phyloP scores from a whole-genome alignment of 164 flowering plant species.

The Chimonanthus praecox region DNA sequence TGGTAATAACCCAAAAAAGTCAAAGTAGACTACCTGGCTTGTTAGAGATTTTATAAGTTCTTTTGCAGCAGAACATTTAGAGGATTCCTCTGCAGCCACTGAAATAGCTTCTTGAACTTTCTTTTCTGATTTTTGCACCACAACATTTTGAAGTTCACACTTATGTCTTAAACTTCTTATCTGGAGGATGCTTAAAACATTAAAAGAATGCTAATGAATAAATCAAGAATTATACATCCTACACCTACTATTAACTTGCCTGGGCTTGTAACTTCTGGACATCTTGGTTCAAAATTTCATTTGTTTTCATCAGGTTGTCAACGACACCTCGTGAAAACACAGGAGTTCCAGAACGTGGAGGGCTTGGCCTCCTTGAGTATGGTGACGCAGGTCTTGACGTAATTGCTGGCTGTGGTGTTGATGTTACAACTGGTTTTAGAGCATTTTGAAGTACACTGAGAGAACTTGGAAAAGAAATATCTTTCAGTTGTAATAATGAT shows the following conservation, averaged over 20 bases:
- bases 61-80: slow-evolving; percentile 35
- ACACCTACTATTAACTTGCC: slow-evolving; percentile 22
- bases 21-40: slow-evolving; percentile 44
- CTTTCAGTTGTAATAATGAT: slow-evolving; percentile 47
- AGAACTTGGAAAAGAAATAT: slow-evolving; percentile 55
- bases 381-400: slow-evolving; percentile 60
- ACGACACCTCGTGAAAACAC: slow-evolving; percentile 56
- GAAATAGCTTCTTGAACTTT: slow-evolving; percentile 39
- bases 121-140: slow-evolving; percentile 43
- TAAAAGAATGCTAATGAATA: neutral
- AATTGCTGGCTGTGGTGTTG: slow-evolving; percentile 21
- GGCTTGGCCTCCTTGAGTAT: slow-evolving; percentile 68
- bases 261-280: slow-evolving; percentile 57
- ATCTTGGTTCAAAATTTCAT: slow-evolving; percentile 70
- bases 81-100: slow-evolving; percentile 44
- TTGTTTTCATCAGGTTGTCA: slow-evolving; percentile 68
- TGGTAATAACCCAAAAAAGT: no score
- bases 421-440: slow-evolving; percentile 31
- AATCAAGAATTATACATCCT: neutral
- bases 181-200: slow-evolving; percentile 25
- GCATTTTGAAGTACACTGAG: slow-evolving; percentile 46
- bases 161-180: slow-evolving; percentile 54
- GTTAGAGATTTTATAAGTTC: slow-evolving; percentile 47
- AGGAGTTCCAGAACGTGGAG: slow-evolving; percentile 58
- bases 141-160: slow-evolving; percentile 50